A percentile compares a stretch with the other conserved stretches of the same genome.
Conservation (phyloP, 1,139 yeast genomes). For the Diutina ranongensis region DNA sequence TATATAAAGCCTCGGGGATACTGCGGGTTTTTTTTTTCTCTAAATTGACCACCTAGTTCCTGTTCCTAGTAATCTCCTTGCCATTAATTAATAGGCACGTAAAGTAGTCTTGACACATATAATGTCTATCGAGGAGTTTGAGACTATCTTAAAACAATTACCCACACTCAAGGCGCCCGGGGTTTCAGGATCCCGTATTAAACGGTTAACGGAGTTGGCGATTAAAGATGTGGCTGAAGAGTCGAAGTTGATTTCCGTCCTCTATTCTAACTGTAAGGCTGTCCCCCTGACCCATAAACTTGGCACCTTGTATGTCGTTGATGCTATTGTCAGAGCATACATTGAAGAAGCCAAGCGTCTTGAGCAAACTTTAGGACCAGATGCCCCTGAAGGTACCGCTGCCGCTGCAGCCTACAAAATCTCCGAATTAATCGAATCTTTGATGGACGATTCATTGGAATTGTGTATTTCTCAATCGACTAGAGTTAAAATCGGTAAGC, state of each 20-base stretch:
- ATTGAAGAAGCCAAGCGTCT: slow-evolving; percentile 60
- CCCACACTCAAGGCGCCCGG: slow-evolving; percentile 79
- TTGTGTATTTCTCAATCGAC: slow-evolving; percentile 40
- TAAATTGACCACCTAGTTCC: too few species aligned
- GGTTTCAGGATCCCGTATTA: slow-evolving; percentile 91
- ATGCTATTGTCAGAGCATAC: slow-evolving; percentile 80
- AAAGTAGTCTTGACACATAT: slow-evolving; percentile 5
- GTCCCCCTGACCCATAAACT: slow-evolving; percentile 76
- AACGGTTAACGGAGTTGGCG: slow-evolving; percentile 71
- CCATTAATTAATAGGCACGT: slow-evolving; percentile 1
- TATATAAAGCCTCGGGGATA: too few species aligned
- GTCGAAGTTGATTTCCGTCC: slow-evolving; percentile 44
- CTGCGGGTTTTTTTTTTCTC: neutral
- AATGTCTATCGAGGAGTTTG: slow-evolving; percentile 33
- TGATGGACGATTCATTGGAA: slow-evolving; percentile 49
- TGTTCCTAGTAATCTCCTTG: neutral
- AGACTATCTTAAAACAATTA: slow-evolving; percentile 60
- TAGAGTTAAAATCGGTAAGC: slow-evolving; percentile 63
- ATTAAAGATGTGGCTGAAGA: slow-evolving; percentile 54
- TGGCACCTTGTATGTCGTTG: slow-evolving; percentile 85
- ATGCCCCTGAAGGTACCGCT: slow-evolving; percentile 58
- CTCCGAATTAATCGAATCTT: slow-evolving; percentile 44
- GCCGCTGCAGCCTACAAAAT: slow-evolving; percentile 62
- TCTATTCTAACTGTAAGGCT: slow-evolving; percentile 60
- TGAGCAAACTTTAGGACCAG: slow-evolving; percentile 32